Evolutionary conservation across 164 flowering plant genomes (phyloP).

Genomic region (Cinnamomum chago): DNA sequence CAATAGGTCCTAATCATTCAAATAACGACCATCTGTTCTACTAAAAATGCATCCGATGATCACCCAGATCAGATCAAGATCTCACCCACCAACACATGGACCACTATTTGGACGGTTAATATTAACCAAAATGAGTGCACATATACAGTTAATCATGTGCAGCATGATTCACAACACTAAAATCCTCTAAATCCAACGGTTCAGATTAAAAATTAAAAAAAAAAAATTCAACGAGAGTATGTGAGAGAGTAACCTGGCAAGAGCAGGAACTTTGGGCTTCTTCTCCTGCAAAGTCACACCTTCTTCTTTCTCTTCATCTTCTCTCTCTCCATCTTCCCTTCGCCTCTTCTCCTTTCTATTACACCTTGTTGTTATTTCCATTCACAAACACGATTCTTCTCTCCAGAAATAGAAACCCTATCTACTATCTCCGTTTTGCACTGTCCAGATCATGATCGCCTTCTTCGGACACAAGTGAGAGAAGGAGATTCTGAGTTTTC

Average conservation of each 20-base stretch:
- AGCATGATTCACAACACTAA: not conserved
- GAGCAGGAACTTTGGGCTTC: conserved; percentile 43
- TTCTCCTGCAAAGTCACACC: conserved; percentile 8
- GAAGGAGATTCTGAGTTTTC: not conserved
- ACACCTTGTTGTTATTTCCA: not conserved
- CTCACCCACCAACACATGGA: not conserved
- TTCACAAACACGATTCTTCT: not conserved
- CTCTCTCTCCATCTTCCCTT: conserved; percentile 21
- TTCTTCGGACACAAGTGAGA: not conserved
- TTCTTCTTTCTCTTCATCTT: conserved; percentile 18
- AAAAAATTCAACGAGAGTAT: too few species aligned
- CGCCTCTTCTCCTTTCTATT: conserved; percentile 39
- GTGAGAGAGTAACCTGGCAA: conserved; percentile 36
- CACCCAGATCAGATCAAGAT: too few species aligned
- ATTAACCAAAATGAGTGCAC: not conserved
- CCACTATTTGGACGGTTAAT: not conserved
- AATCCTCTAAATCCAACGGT: not conserved
- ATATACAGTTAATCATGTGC: not conserved
- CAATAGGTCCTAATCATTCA: too few species aligned
- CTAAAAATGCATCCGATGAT: too few species aligned
- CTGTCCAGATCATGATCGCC: not conserved
- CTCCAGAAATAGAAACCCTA: not conserved
- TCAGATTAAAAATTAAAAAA: too few species aligned
- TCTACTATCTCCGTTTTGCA: not conserved
- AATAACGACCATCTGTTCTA: too few species aligned